Evolutionary conservation across 2,329 filamentous ascomycete species (phyloP).

Genomic region (Herpotrichia juniperi): DNA sequence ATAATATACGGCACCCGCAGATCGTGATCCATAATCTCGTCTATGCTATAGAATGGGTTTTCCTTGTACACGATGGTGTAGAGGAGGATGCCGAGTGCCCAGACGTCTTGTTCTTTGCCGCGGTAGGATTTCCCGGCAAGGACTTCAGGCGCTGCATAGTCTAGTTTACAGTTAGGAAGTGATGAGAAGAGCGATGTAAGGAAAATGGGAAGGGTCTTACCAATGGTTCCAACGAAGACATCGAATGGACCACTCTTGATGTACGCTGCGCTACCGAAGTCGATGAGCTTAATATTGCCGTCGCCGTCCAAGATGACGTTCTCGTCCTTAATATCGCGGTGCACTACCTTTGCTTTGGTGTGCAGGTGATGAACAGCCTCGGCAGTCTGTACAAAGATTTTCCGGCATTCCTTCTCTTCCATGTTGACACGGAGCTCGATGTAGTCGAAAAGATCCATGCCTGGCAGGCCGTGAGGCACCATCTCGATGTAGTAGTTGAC

Average conservation of each 20-base stretch:
- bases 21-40: slow-evolving; percentile 98
- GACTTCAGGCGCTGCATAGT: slow-evolving; percentile 98
- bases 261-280: slow-evolving; percentile 97
- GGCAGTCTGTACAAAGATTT: slow-evolving; percentile 94
- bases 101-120: slow-evolving; percentile 97
- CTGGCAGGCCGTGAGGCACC: slow-evolving; percentile 90
- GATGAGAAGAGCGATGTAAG: background rate
- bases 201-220: slow-evolving; percentile 68
- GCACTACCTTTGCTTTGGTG: slow-evolving; percentile 87
- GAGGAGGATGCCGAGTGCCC: slow-evolving; percentile 93
- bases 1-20: slow-evolving; percentile 86
- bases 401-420: slow-evolving; percentile 91
- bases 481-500: slow-evolving; percentile 99
- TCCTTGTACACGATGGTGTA: slow-evolving; percentile 99
- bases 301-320: slow-evolving; percentile 97
- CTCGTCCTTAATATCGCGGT: slow-evolving; percentile 98
- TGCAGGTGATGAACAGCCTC: slow-evolving; percentile 90
- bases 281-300: slow-evolving; percentile 93
- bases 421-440: slow-evolving; percentile 96
- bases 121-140: slow-evolving; percentile 89
- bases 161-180: slow-evolving; percentile 53
- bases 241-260: slow-evolving; percentile 99
- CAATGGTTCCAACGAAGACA: slow-evolving; percentile 98
- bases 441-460: slow-evolving; percentile 99
- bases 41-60: slow-evolving; percentile 98